Conservation (phyloP, 2,329 filamentous ascomycete species). For the Exophiala calicioides region DNA sequence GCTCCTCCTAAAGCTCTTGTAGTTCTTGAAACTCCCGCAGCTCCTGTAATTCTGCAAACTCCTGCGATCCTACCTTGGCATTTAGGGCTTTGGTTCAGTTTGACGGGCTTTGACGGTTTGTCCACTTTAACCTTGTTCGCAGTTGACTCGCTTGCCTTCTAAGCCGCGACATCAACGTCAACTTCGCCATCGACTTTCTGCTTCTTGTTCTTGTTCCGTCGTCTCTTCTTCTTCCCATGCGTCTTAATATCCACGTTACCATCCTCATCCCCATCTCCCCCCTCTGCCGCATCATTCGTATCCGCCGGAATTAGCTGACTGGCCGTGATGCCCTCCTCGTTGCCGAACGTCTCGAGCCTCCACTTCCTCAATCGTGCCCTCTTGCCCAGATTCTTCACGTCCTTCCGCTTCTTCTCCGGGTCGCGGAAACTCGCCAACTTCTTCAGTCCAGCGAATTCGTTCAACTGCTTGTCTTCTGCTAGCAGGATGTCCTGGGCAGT, state of each 20-base stretch:
- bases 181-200: conserved; percentile 12
- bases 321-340: conserved; percentile 51
- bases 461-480: conserved; percentile 80
- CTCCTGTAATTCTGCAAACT: too few relatives aligned
- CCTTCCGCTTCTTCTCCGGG: conserved; percentile 81
- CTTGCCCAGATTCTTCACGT: conserved; percentile 86
- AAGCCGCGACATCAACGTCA: too few relatives aligned
- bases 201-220: conserved; percentile 46
- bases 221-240: conserved; percentile 46
- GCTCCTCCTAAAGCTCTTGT: too few relatives aligned
- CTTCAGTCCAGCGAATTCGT: conserved; percentile 89
- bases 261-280: conserved; percentile 33
- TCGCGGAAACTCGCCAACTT: conserved; percentile 91
- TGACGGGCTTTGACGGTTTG: too few relatives aligned
- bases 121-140: too few relatives aligned
- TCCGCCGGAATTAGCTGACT: conserved; percentile 21
- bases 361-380: conserved; percentile 88
- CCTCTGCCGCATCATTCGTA: conserved; percentile 23
- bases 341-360: conserved; percentile 69
- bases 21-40: too few relatives aligned
- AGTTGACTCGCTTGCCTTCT: too few relatives aligned
- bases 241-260: conserved; percentile 45
- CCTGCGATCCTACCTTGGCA: too few relatives aligned
- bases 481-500: conserved; percentile 89
- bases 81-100: too few relatives aligned